phyloP scores from a whole-genome alignment of 2,329 filamentous ascomycete genomes.

The Ceratocystis destructans region DNA sequence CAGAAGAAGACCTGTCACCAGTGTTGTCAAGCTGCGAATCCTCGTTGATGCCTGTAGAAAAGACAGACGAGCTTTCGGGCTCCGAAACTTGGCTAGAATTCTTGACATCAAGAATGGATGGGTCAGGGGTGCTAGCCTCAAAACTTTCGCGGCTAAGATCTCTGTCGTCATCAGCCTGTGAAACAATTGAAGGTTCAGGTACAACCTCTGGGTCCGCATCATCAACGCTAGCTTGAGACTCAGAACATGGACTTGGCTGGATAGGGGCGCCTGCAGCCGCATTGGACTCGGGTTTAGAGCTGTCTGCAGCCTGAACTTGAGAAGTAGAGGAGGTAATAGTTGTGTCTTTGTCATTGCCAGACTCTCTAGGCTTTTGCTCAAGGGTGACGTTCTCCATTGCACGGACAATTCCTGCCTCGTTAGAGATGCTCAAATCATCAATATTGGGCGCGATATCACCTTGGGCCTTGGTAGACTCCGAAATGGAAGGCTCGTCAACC shows the following conservation, averaged over 20 bases:
- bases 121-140: slow-evolving; percentile 14
- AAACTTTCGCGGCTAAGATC: slow-evolving; percentile 16
- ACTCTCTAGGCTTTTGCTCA: not conserved
- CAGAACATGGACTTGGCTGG: not conserved
- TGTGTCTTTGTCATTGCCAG: not conserved
- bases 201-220: slow-evolving; percentile 14
- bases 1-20: slow-evolving; percentile 2
- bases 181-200: slow-evolving; percentile 19
- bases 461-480: not conserved
- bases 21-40: slow-evolving; percentile 13
- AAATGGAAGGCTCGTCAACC: slow-evolving; percentile 13
- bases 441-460: not conserved
- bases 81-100: slow-evolving; percentile 18
- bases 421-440: not conserved
- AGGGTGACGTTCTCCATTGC: slow-evolving; percentile 14
- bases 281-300: too few relatives aligned
- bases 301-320: too few relatives aligned
- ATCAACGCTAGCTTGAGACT: not conserved
- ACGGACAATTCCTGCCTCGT: slow-evolving; percentile 14
- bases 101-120: slow-evolving; percentile 17
- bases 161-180: slow-evolving; percentile 17
- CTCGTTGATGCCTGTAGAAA: slow-evolving; percentile 16
- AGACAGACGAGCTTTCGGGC: slow-evolving; percentile 19
- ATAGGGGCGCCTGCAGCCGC: not conserved
- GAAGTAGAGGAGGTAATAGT: not conserved